Conservation (phyloP, 2,329 filamentous ascomycete genomes). For the Endocalyx cinctus region DNA sequence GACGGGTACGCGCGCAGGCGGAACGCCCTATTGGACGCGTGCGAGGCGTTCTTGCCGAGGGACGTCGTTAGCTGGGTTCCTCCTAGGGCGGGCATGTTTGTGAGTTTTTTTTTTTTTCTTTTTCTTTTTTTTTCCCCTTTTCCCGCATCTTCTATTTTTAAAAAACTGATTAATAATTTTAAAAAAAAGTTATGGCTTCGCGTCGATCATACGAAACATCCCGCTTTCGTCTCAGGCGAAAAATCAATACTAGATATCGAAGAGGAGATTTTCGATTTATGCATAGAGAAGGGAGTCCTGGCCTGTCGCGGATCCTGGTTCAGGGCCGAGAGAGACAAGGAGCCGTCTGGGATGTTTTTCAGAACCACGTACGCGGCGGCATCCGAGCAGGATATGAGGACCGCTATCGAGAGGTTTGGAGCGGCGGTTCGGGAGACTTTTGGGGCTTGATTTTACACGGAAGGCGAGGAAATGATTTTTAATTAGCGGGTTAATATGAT, state of each 20-base stretch:
- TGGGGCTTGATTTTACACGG: constrained; percentile 18
- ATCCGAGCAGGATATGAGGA: constrained; percentile 62
- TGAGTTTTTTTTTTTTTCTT: constrained; percentile 41
- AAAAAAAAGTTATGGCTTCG: constrained; percentile 62
- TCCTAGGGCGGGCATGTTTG: constrained; percentile 91
- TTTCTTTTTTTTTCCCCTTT: constrained; percentile 1
- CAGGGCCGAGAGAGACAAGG: constrained; percentile 63
- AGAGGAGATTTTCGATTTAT: constrained; percentile 76
- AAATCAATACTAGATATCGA: constrained; percentile 65
- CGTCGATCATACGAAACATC: constrained; percentile 63
- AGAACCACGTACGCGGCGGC: constrained; percentile 86
- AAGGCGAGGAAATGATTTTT: not conserved
- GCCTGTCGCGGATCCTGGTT: constrained; percentile 90
- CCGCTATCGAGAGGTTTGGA: constrained; percentile 72
- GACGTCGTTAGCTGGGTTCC: constrained; percentile 75
- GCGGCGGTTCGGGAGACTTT: constrained; percentile 62
- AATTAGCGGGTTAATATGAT: too few relatives aligned
- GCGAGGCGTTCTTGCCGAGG: constrained; percentile 69
- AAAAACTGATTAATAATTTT: too few relatives aligned
- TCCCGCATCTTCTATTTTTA: not conserved
- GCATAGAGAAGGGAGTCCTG: constrained; percentile 73
- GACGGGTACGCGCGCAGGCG: constrained; percentile 76
- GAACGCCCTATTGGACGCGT: constrained; percentile 72
- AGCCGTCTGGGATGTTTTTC: constrained; percentile 70
- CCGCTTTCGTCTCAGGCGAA: constrained; percentile 36